Conservation (phyloP, 2,329 filamentous ascomycete species). For the Ophiognomonia clavigignenti-juglandacearum region DNA sequence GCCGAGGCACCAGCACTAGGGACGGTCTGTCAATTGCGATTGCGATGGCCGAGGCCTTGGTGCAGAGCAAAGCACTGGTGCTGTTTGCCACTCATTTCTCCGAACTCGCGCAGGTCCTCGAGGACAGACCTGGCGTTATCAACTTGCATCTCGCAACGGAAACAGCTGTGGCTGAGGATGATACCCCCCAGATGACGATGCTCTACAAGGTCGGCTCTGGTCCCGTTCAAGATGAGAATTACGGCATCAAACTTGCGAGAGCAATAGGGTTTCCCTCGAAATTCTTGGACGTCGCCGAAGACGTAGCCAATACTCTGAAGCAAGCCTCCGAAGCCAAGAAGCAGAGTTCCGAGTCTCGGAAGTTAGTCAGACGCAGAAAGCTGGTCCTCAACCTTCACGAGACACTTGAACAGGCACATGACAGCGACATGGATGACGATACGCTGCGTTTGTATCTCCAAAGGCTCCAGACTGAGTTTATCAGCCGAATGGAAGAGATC, state of each 20-base stretch:
- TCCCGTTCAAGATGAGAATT: constrained; percentile 64
- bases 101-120: constrained; percentile 72
- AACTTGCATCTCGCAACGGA: constrained; percentile 78
- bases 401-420: constrained; percentile 62
- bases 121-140: constrained; percentile 70
- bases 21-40: constrained; percentile 88
- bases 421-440: constrained; percentile 60
- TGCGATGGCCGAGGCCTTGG: constrained; percentile 81
- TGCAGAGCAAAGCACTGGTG: constrained; percentile 72
- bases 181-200: constrained; percentile 69
- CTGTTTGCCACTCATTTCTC: constrained; percentile 95
- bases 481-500: constrained; percentile 63
- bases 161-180: constrained; percentile 43
- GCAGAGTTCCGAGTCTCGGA: constrained; percentile 52
- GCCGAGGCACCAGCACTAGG: constrained; percentile 80
- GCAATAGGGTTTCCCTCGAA: constrained; percentile 65
- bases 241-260: constrained; percentile 77
- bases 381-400: constrained; percentile 70
- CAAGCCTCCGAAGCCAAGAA: constrained; percentile 52
- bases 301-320: constrained; percentile 59
- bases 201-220: constrained; percentile 78
- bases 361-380: constrained; percentile 61
- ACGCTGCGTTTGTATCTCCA: constrained; percentile 60
- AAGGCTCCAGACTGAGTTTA: constrained; percentile 70
- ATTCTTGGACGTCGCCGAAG: constrained; percentile 64